A percentile compares a stretch with the other conserved stretches of the same genome.
Evolutionary conservation across 2,329 filamentous ascomycete species (phyloP).

Genomic region (Thielaviopsis ethacetica): DNA sequence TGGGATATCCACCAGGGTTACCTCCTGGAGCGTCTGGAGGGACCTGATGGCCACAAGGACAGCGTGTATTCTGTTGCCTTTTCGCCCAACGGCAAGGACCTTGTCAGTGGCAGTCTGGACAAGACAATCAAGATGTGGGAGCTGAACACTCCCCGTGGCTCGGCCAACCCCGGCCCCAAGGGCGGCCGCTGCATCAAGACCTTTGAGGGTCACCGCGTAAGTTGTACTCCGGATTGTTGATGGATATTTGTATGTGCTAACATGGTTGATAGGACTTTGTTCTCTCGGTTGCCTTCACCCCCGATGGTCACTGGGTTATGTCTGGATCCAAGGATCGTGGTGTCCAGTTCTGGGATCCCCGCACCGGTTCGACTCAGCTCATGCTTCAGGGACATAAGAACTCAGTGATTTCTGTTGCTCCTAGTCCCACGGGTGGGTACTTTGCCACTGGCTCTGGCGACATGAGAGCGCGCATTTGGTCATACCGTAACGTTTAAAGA

Average conservation of each 20-base stretch:
- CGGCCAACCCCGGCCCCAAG: conserved; percentile 52
- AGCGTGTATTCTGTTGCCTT: conserved; percentile 95
- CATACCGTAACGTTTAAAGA: conserved; percentile 37
- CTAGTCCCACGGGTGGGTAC: conserved; percentile 70
- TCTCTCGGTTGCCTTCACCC: conserved; percentile 84
- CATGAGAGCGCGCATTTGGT: conserved; percentile 96
- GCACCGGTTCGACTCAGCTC: conserved; percentile 82
- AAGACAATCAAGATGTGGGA: conserved; percentile 99
- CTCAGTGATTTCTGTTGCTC: conserved; percentile 92
- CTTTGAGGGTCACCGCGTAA: conserved; percentile 87
- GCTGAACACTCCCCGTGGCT: conserved; percentile 55
- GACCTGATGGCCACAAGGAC: conserved; percentile 87
- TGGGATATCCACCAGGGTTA: conserved; percentile 84
- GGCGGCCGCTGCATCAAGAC: conserved; percentile 89
- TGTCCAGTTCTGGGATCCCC: conserved; percentile 96
- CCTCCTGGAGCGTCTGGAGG: conserved; percentile 81
- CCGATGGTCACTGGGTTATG: conserved; percentile 88
- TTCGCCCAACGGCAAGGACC: conserved; percentile 77
- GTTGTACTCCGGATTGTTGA: conserved; percentile 14
- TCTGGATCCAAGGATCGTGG: conserved; percentile 94
- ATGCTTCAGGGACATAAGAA: conserved; percentile 99
- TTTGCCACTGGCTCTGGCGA: conserved; percentile 96
- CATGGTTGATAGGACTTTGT: conserved; percentile 62
- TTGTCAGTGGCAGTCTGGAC: conserved; percentile 88
- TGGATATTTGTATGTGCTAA: conserved; percentile 16